Conservation (phyloP, 345 rosid genomes). For the Mangifera indica region DNA sequence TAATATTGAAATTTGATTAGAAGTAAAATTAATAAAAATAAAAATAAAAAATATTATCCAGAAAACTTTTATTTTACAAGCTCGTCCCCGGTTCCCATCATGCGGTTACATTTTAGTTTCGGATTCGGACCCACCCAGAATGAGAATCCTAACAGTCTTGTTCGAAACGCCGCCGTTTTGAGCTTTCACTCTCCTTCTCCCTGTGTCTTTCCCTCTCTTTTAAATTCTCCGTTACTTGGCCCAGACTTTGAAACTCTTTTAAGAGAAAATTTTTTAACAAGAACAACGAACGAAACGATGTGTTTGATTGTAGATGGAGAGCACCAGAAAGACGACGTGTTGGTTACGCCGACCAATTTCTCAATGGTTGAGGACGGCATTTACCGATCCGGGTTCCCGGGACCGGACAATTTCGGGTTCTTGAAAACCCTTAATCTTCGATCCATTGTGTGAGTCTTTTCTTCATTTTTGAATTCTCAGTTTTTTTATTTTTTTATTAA, state of each 20-base stretch:
- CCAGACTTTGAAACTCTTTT: too few species aligned
- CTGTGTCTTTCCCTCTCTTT: neutral
- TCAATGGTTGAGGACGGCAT: slow-evolving; percentile 81
- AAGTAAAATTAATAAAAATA: too few species aligned
- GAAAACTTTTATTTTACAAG: too few species aligned
- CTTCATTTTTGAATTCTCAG: neutral
- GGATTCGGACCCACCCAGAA: slow-evolving; percentile 4
- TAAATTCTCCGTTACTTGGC: too few species aligned
- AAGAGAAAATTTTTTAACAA: too few species aligned
- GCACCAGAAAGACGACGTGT: slow-evolving; percentile 23
- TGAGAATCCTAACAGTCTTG: slow-evolving; percentile 13
- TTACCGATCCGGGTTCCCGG: slow-evolving; percentile 74
- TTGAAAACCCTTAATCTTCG: slow-evolving; percentile 65
- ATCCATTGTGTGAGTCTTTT: slow-evolving; percentile 57
- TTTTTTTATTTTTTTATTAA: neutral
- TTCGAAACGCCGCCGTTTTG: neutral
- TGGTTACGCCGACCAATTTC: slow-evolving; percentile 67
- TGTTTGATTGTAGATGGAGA: slow-evolving; percentile 38
- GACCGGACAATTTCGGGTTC: slow-evolving; percentile 52
- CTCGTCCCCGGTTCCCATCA: too few species aligned
- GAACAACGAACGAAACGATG: slow-evolving; percentile 21
- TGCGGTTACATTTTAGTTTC: neutral
- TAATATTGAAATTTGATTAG: too few species aligned
- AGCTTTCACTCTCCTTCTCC: neutral
- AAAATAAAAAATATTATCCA: too few species aligned